Base-by-base conservation (phyloP, 2,329 filamentous ascomycete species). In the Cercospora janseana region DNA sequence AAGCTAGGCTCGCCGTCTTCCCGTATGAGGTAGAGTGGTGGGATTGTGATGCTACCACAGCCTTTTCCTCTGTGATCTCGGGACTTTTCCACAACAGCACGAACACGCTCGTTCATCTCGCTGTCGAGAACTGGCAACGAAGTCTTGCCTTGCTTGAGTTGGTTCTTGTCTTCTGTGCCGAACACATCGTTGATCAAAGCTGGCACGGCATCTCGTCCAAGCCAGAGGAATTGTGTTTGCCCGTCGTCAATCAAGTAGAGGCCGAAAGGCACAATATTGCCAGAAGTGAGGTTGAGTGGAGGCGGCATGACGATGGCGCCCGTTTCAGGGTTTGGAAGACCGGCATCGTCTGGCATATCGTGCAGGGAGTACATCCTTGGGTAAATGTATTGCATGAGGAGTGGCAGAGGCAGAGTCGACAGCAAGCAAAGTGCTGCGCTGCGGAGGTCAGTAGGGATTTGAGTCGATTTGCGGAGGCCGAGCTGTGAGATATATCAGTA, bases 161-260 rank as follows among this genome's bases (percentile, higher is more conserved):
- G 86, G 29, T 83, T 84, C 66, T 87, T 84, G 70, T 96, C 91
- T 37, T 85, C 78, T 8, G 93, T 79, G 18, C 90, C 92, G 68
- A 98, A 98, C 4, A 97, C 92, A 63, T 98, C 93, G 45, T 79
- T 72, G 31, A 97, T 76, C 24, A 98, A 79, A 66, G 95, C 89
- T 1, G 90, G 89, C 21, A 98, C 89, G 1, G 92, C 86, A 60
- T 98, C 92, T 27, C 91, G 84, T 10, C 93, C 93, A 15, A 97
- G 80, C 93, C 93, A 98, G 40, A 98, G 73, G 79, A 98, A 98
- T 69, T 98, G 93, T 4, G 89, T 96, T 71, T 96, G 92, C 2
- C 91, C 91, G 65, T 98, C 93, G 63, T 98, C 93, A 62, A 98
- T 93, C 51, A 98, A 80, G 70, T 98, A 98, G 13, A 98, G 75